These are phyloP conservation scores for Pleurotus tuoliensis DNA, from an alignment of 768 basidiomycete genomes.

Conservation along the genomic window DNA sequence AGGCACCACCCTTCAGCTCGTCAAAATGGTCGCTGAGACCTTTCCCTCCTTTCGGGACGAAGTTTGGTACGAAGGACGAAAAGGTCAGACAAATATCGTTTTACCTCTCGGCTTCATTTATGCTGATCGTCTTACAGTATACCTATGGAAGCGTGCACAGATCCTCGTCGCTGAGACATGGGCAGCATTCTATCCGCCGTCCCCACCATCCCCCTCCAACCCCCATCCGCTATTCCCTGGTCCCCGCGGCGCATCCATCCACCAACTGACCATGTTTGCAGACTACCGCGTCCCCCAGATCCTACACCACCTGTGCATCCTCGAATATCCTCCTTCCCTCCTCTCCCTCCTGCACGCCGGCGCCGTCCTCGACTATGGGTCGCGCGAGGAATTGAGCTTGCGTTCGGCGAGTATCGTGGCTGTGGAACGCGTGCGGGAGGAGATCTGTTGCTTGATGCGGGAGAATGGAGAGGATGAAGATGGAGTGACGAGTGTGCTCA, in stretches of 20 bases:
- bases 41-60: constrained; percentile 83
- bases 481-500: constrained; percentile 68
- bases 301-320: constrained; percentile 75
- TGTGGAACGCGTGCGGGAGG: constrained; percentile 68
- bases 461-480: constrained; percentile 21
- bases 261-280: constrained; percentile 87
- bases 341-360: constrained; percentile 43
- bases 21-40: constrained; percentile 60
- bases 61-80: constrained; percentile 47
- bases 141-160: constrained; percentile 87
- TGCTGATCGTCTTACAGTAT: constrained; percentile 40
- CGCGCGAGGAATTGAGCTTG: constrained; percentile 70
- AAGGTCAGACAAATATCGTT: constrained; percentile 36
- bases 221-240: constrained; percentile 75
- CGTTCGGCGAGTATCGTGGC: constrained; percentile 78
- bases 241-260: constrained; percentile 51
- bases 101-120: background rate
- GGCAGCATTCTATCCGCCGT: constrained; percentile 82
- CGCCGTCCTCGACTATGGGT: constrained; percentile 47
- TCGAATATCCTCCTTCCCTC: constrained; percentile 66
- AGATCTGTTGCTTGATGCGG: constrained; percentile 41
- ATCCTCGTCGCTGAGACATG: constrained; percentile 89
- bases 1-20: constrained; percentile 71
- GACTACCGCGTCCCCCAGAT: constrained; percentile 93
- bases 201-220: constrained; percentile 26